phyloP scores from a whole-genome alignment of 2,329 filamentous ascomycete genomes.

The Fusarium sp. region DNA sequence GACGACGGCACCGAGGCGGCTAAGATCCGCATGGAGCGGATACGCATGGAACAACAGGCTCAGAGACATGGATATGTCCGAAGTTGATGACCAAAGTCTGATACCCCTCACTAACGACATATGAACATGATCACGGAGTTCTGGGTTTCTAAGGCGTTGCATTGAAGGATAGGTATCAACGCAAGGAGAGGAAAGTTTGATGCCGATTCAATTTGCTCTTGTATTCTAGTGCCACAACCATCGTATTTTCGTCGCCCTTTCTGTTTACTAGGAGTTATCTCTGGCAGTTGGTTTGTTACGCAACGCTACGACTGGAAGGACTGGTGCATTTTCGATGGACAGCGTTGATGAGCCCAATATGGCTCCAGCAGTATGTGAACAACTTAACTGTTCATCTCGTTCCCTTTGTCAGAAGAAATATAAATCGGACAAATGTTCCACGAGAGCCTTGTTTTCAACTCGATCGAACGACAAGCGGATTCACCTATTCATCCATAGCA shows the following conservation, averaged over 20 bases:
- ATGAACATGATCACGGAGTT: slow-evolving; percentile 47
- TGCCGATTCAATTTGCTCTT: slow-evolving; percentile 38
- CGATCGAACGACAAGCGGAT: slow-evolving; percentile 21
- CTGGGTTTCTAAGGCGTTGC: slow-evolving; percentile 38
- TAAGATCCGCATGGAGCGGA: slow-evolving; percentile 66
- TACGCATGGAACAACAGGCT: slow-evolving; percentile 52
- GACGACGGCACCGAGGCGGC: slow-evolving; percentile 75
- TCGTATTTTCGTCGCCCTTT: slow-evolving; percentile 33
- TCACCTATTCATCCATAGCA: background rate
- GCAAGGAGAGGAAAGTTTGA: slow-evolving; percentile 28
- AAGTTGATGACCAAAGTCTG: slow-evolving; percentile 27
- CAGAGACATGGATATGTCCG: slow-evolving; percentile 39
- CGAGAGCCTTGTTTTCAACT: slow-evolving; percentile 28
- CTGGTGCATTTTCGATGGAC: slow-evolving; percentile 31
- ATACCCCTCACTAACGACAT: slow-evolving; percentile 40
- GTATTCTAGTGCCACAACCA: slow-evolving; percentile 44
- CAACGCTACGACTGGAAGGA: slow-evolving; percentile 35
- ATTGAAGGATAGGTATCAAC: slow-evolving; percentile 32
- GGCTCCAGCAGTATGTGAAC: slow-evolving; percentile 35
- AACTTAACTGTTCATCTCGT: slow-evolving; percentile 37
- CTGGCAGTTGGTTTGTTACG: slow-evolving; percentile 33
- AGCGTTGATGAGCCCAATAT: slow-evolving; percentile 26
- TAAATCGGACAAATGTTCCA: slow-evolving; percentile 44
- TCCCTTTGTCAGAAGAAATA: slow-evolving; percentile 43
- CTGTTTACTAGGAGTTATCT: slow-evolving; percentile 36